Base-by-base conservation (phyloP, 805 yeast species). In the Starmerella scarabaei region DNA sequence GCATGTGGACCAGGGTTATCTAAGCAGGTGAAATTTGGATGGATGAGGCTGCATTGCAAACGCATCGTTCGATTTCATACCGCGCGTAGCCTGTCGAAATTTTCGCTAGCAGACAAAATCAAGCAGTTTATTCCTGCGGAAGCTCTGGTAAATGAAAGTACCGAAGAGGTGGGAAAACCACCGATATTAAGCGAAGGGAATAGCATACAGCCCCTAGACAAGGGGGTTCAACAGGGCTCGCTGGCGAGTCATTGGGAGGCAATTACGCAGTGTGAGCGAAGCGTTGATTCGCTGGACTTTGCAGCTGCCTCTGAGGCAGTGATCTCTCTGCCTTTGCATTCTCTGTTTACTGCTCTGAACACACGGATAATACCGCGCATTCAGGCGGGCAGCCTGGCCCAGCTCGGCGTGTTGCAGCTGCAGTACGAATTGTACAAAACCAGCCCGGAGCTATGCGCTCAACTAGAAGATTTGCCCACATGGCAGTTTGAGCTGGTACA, bases 371-470 rank as follows among this genome's bases (percentile, higher is more conserved):
- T 37, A n/a, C 53, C 50, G 0, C 30, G 26, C 2, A 33, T 51
- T 9, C 14, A 9, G 16, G 31, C 17, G 2, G 21, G 34, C 9
- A 32, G 46, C 2, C 31, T 45, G 4, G 47, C 45, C 14, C 29
- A 36, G 16, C 30, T 48, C 20, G 50, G 49, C 5, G 29, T 47
- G 3, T 31, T 37, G 3, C 48, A 47, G 31, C 29, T 53, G 21
- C 43, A 41, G 17, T 38, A 26, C 11, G 47, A 37, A 12, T 34
- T 52, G 24, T 26, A 37, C n/a, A 15, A 34, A 5, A 14, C 33
- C 16, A 50, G 42, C 8, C 48, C 48, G 11, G 40, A 30, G 12
- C 43, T 53, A 11, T 53, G 52, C 5, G 23, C 27, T 3, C 55
- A 52, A 30, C 30, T 50, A 6, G n/a, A n/a, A n/a, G n/a, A n/a